phyloP scores from a whole-genome alignment of 257 asterid genomes.

The Scutellaria minor region DNA sequence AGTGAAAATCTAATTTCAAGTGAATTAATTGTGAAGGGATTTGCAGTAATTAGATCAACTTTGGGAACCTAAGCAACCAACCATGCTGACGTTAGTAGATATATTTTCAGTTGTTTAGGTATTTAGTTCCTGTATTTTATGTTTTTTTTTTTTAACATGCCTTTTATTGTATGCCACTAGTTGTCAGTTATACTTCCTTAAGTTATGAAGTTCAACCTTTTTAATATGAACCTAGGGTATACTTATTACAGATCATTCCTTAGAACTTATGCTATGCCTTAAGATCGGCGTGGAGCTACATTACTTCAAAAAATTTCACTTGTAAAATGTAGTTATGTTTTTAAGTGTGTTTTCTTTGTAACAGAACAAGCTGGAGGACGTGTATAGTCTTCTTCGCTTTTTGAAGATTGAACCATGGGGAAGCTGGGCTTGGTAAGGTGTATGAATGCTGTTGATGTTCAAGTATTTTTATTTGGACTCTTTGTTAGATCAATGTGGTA shows the following conservation, averaged over 20 bases:
- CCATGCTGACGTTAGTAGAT: not conserved
- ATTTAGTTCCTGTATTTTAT: too few species aligned
- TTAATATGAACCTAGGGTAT: slow-evolving; percentile 1
- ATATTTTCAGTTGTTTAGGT: slow-evolving; percentile 1
- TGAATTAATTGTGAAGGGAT: slow-evolving; percentile 18
- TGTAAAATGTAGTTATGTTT: slow-evolving; percentile 30
- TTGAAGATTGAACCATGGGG: slow-evolving; percentile 98
- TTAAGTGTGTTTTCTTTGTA: slow-evolving; percentile 33
- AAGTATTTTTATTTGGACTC: slow-evolving; percentile 16
- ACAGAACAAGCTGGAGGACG: slow-evolving; percentile 96
- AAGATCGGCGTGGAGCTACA: not conserved
- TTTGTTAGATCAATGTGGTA: slow-evolving; percentile 2
- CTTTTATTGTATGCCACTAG: slow-evolving; percentile 1
- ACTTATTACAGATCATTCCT: slow-evolving; percentile 3
- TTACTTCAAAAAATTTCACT: not conserved
- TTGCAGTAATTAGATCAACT: not conserved
- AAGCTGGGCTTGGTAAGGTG: slow-evolving; percentile 94
- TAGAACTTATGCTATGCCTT: slow-evolving; percentile 21
- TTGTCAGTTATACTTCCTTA: slow-evolving; percentile 20
- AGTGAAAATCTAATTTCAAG: slow-evolving; percentile 14
- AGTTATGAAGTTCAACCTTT: slow-evolving; percentile 21
- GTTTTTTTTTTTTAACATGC: slow-evolving; percentile 1
- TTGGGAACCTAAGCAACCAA: not conserved
- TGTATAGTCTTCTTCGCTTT: slow-evolving; percentile 92
- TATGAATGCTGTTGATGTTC: slow-evolving; percentile 29